Evolutionary conservation across 2,329 filamentous ascomycete genomes (phyloP).

Genomic region (Fonsecaea nubica): DNA sequence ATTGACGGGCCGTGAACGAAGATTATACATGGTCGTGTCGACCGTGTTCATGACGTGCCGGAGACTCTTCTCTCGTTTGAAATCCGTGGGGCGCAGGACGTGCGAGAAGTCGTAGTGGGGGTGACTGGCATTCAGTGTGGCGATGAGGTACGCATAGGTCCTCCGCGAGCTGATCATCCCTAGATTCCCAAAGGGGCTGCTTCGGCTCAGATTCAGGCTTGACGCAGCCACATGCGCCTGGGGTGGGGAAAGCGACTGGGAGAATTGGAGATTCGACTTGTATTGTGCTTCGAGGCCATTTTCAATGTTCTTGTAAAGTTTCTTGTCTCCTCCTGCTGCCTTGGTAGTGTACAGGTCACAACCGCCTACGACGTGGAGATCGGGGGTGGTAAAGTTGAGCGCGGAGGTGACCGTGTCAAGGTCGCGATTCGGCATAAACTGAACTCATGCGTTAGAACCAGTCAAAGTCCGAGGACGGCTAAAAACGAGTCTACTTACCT

Average conservation of each 20-base stretch:
- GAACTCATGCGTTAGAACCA: constrained; percentile 41
- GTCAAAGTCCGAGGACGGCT: background rate
- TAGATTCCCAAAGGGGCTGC: constrained; percentile 89
- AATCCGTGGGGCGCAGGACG: constrained; percentile 85
- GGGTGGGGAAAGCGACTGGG: constrained; percentile 84
- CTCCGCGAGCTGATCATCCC: constrained; percentile 86
- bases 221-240: constrained; percentile 72
- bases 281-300: constrained; percentile 89
- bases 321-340: constrained; percentile 92
- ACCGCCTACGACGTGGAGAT: constrained; percentile 88
- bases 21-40: constrained; percentile 84
- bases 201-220: constrained; percentile 76
- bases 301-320: constrained; percentile 95
- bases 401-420: constrained; percentile 91
- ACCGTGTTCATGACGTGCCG: constrained; percentile 84
- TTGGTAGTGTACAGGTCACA: constrained; percentile 99
- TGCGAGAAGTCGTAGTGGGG: constrained; percentile 97
- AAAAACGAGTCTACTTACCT: constrained; percentile 36
- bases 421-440: constrained; percentile 91
- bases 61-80: constrained; percentile 81
- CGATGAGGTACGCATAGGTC: constrained; percentile 94
- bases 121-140: constrained; percentile 93
- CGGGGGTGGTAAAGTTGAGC: constrained; percentile 92
- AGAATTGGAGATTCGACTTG: constrained; percentile 82
- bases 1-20: constrained; percentile 68